These are phyloP conservation scores for Myochromella boudieri DNA, from an alignment of 768 basidiomycete species.

Conservation along the genomic window DNA sequence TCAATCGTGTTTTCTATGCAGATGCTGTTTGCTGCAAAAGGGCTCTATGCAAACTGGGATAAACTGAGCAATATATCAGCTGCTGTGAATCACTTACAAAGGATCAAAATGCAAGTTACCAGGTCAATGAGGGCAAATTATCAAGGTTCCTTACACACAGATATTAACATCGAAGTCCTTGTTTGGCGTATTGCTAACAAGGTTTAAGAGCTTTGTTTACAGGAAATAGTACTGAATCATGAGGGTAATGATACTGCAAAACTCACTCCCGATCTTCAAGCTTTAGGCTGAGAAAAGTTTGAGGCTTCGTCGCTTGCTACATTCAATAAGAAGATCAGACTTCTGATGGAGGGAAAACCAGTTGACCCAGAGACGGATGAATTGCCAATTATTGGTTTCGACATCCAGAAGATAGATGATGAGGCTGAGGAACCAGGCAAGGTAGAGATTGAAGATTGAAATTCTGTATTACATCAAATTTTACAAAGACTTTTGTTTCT, in stretches of 20 bases:
- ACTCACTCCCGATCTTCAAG: constrained; percentile 14
- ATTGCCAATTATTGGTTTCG: constrained; percentile 6
- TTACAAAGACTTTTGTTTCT: neutral
- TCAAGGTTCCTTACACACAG: constrained; percentile 24
- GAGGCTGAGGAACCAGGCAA: neutral
- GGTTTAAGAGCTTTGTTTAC: constrained; percentile 15
- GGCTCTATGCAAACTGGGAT: constrained; percentile 30
- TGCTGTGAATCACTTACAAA: constrained; percentile 22
- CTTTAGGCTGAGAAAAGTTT: constrained; percentile 19
- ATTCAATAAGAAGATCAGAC: constrained; percentile 32
- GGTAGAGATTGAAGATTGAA: neutral
- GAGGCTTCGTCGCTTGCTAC: constrained; percentile 24
- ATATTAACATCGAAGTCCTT: constrained; percentile 13
- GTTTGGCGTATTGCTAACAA: constrained; percentile 23
- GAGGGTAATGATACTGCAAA: constrained; percentile 4
- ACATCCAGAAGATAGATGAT: neutral
- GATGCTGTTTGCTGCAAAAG: constrained; percentile 29
- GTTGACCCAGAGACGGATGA: constrained; percentile 24
- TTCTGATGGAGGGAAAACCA: constrained; percentile 13
- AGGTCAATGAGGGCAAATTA: constrained; percentile 21
- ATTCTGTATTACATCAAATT: neutral
- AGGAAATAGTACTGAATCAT: neutral
- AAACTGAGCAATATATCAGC: constrained; percentile 31
- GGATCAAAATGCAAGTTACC: constrained; percentile 26
- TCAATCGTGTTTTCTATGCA: constrained; percentile 6